Conservation (phyloP, 176 grass and related monocot genomes). For the Oryza glaberrima region DNA sequence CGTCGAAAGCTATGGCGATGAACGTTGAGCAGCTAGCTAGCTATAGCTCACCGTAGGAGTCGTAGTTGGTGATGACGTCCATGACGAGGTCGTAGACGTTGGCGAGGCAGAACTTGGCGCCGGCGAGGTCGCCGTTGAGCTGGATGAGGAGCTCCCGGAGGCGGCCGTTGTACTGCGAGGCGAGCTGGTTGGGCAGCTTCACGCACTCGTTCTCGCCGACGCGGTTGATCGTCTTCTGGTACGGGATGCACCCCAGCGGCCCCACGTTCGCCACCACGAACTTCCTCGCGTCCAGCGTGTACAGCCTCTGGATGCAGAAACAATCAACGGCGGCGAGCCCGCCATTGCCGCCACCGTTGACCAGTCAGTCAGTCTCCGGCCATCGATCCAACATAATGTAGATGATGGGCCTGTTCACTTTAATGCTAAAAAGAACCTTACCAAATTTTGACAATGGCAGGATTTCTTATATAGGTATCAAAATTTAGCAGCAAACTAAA, state of each 20-base stretch:
- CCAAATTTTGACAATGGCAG: no score
- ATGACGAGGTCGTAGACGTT: slow-evolving; percentile 91
- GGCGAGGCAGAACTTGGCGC: slow-evolving; percentile 72
- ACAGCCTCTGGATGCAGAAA: slow-evolving; percentile 50
- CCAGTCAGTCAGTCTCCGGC: not conserved
- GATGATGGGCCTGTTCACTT: no score
- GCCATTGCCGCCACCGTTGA: not conserved
- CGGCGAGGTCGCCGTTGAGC: slow-evolving; percentile 63
- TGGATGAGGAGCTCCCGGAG: slow-evolving; percentile 66
- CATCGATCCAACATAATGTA: no score
- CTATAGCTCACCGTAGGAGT: slow-evolving; percentile 39
- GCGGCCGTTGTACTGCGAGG: slow-evolving; percentile 60
- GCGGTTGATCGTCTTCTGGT: slow-evolving; percentile 85
- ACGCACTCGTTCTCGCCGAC: slow-evolving; percentile 63
- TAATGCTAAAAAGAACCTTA: no score
- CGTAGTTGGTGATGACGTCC: slow-evolving; percentile 72
- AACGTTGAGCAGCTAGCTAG: no score
- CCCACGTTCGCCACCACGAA: slow-evolving; percentile 91
- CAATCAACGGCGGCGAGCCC: no score
- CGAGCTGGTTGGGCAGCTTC: slow-evolving; percentile 80
- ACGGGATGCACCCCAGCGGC: slow-evolving; percentile 95
- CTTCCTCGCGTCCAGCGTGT: slow-evolving; percentile 79
- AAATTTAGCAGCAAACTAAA: no score
- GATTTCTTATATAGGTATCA: no score
- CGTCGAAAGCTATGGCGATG: no score